Conservation (phyloP, 352 stramenopile genomes). For the Phytophthora citricola region DNA sequence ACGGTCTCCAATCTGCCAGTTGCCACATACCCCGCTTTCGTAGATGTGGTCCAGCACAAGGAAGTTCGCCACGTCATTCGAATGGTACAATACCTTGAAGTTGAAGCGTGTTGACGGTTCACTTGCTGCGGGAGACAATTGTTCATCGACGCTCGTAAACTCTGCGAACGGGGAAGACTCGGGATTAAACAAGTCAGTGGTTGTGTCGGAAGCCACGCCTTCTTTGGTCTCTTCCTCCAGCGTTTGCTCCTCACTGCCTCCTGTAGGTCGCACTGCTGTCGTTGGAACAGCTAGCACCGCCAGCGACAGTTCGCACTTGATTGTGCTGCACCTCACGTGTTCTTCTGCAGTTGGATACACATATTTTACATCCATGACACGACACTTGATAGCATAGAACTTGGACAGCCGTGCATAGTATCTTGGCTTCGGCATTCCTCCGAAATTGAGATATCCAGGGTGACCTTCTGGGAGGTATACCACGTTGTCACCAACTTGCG, state of each 20-base stretch:
- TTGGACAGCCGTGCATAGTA: slow-evolving; percentile 61
- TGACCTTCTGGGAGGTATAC: slow-evolving; percentile 87
- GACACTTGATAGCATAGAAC: slow-evolving; percentile 80
- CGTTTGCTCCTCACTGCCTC: slow-evolving; percentile 43
- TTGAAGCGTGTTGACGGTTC: slow-evolving; percentile 51
- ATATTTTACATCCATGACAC: slow-evolving; percentile 79
- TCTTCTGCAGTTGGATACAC: slow-evolving; percentile 70
- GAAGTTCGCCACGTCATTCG: slow-evolving; percentile 86
- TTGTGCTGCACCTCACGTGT: slow-evolving; percentile 62
- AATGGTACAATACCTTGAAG: slow-evolving; percentile 79
- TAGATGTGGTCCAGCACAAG: slow-evolving; percentile 86
- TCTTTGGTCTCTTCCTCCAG: slow-evolving; percentile 45
- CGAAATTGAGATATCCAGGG: slow-evolving; percentile 49
- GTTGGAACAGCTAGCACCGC: slow-evolving; percentile 67
- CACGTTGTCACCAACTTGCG: slow-evolving; percentile 83
- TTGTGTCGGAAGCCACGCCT: slow-evolving; percentile 8
- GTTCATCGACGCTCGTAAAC: slow-evolving; percentile 73
- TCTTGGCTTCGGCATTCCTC: slow-evolving; percentile 46
- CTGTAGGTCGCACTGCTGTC: slow-evolving; percentile 29
- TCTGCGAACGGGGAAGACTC: slow-evolving; percentile 60
- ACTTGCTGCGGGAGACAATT: slow-evolving; percentile 47
- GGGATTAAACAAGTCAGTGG: slow-evolving; percentile 42
- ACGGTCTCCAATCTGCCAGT: slow-evolving; percentile 73
- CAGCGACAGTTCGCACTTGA: slow-evolving; percentile 76
- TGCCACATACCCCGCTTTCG: slow-evolving; percentile 75